Base-by-base conservation (phyloP, 2,329 filamentous ascomycete genomes). In the Diaporthe amygdali region DNA sequence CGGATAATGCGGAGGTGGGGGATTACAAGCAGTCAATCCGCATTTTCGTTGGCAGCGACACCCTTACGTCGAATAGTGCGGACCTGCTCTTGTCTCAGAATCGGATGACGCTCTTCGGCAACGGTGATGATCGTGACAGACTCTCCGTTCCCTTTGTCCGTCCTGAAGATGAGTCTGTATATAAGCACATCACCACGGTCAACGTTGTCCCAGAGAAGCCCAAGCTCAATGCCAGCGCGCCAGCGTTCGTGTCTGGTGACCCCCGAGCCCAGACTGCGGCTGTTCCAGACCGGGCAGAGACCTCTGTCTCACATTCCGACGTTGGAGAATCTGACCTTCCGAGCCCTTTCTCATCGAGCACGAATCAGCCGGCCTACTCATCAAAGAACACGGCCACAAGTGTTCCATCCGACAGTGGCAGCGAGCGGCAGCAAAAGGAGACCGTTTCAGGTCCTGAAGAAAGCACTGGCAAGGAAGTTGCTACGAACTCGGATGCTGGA, bases 41-140 rank as follows among this genome's bases (percentile, higher is more conserved):
- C 74, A 92, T 98, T 66, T 95, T 97, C 78, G 86, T 99, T 71
- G 96, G 96, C 47, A 97, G 94, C 78, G 96, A 98, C 81, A 89
- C 94, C 17, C 86, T 99, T 70, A 90, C 95, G 73, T 88, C 92
- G 12, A 94, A 97, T 78, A 97, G 93, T 75, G 96, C 94, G 30
- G 96, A 98, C 79, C 88, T 99, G 14, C 84, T 98, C 27, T 94
- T 99, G 76, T 98, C 96, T 0, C 94, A 95, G 74, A 97, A 97
- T 78, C 92, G 93, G 74, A 90, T 99, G 85, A 93, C 93, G 0
- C 85, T 98, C 34, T 95, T 95, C 75, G 94, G 97, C 76, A 93
- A 94, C 78, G 72, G 72, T 52, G 70, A 69, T 52, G 94, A 97
- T 71, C 89, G 93, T 55, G 94, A 93, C 79, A 96, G 96, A 77